Evolutionary conservation across 164 flowering plant species (phyloP).

Genomic region (Magnolia changhungtana): DNA sequence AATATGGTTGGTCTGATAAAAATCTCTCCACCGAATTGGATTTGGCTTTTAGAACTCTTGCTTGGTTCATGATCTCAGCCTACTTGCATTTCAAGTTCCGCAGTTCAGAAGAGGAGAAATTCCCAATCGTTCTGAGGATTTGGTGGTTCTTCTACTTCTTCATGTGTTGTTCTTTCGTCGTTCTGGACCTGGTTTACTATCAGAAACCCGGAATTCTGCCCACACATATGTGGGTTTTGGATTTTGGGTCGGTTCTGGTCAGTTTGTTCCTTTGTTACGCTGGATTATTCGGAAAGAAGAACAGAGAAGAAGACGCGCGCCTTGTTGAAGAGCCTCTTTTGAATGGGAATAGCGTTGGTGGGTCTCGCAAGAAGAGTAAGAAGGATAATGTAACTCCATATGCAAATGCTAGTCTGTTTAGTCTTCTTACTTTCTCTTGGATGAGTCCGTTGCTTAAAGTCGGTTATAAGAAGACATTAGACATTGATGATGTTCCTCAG

Average conservation of each 20-base stretch:
- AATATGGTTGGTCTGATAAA: constrained; percentile 27
- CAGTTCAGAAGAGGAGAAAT: constrained; percentile 11
- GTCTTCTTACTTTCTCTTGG: constrained; percentile 46
- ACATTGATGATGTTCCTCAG: constrained; percentile 49
- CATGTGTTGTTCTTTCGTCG: constrained; percentile 20
- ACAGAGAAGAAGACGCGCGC: constrained; percentile 9
- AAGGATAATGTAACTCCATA: constrained; percentile 21
- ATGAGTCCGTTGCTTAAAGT: constrained; percentile 32
- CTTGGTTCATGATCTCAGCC: constrained; percentile 26
- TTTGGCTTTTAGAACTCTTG: constrained; percentile 22
- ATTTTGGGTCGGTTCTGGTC: constrained; percentile 16
- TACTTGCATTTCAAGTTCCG: constrained; percentile 28
- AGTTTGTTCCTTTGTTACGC: constrained; percentile 20
- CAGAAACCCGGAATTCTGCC: constrained; percentile 10
- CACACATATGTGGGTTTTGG: constrained; percentile 19
- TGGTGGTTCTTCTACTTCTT: constrained; percentile 33
- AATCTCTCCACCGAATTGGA: constrained; percentile 19
- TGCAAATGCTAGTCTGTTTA: constrained; percentile 31
- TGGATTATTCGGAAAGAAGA: constrained; percentile 18
- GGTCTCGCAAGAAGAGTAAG: constrained; percentile 7
- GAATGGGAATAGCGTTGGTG: constrained; percentile 14
- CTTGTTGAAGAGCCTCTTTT: constrained; percentile 26
- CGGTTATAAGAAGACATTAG: constrained; percentile 35
- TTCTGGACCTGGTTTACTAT: constrained; percentile 16
- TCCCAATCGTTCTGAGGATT: constrained; percentile 21